Base-by-base conservation (phyloP, 2,329 filamentous ascomycete species). In the Fusarium sp. region DNA sequence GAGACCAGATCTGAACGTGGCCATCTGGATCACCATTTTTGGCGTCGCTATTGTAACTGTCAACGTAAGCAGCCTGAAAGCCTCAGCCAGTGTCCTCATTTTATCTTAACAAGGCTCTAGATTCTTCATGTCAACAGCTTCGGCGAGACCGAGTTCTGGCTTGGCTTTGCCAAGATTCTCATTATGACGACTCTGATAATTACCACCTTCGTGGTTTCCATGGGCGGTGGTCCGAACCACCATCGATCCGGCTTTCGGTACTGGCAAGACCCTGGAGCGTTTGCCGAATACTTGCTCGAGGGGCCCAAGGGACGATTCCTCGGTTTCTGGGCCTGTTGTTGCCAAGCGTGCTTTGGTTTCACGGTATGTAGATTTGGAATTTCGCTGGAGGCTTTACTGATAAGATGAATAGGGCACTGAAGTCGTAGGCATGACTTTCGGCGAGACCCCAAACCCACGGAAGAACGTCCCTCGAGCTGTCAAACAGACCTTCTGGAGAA, bases 121-220 rank as follows among this genome's bases (percentile, higher is more conserved):
- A 53, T 83, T 38, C 74, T 82, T 18, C 81, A 82, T 46, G 83
- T 87, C 35, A 77, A 75, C 11, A 81, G 82, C 57, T 86, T 85
- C 56, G 85, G 85, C 50, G 85, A 87, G 71, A 82, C 84, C 15
- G 85, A 87, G 63, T 87, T 87, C 64, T 84, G 84, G 81, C 83
- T 88, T 62, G 83, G 83, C 1, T 79, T 81, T 10, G 74, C 84
- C 74, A 87, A 88, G 67, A 80, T 86, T 6, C 68, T 86, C 6
- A 82, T 85, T 52, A 84, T 86, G 61, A 67, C 82, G 12, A 81
- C 79, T 32, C 75, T 85, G 12, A 82, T 85, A 32, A 33, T 73
- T n/a, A 40, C 42, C 11, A 46, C 37, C 1, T 49, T 73, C 7
- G 76, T 84, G 43, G 75, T 84, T 32, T 79, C 83, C 9, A 77